These are phyloP conservation scores for Saccharomycopsis sp. DNA, from an alignment of 805 yeast species.

Conservation along the genomic window DNA sequence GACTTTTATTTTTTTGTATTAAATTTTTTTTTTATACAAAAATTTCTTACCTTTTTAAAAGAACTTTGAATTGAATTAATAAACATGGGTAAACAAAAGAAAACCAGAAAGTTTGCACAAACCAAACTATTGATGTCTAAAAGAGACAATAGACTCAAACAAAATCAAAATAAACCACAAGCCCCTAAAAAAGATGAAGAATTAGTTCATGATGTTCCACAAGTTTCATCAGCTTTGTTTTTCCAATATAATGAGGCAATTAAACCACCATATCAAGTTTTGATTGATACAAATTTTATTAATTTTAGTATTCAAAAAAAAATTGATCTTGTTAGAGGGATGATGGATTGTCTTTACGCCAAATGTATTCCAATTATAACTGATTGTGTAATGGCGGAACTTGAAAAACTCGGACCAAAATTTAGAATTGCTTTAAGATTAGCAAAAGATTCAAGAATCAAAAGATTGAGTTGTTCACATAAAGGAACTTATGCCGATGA, in stretches of 20 bases:
- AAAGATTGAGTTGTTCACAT: conserved; percentile 80
- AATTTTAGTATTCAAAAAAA: conserved; percentile 95
- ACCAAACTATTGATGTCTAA: conserved; percentile 73
- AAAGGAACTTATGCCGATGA: conserved; percentile 98
- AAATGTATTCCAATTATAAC: conserved; percentile 93
- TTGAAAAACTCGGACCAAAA: conserved; percentile 91
- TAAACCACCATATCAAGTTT: conserved; percentile 95
- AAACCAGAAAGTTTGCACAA: conserved; percentile 92
- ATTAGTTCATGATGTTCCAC: conserved; percentile 67
- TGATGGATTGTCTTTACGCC: conserved; percentile 93
- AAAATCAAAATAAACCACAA: conserved; percentile 31
- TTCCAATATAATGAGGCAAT: conserved; percentile 91
- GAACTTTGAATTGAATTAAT: too few relatives aligned
- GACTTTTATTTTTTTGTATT: too few relatives aligned
- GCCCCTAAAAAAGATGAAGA: conserved; percentile 59
- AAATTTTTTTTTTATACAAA: too few relatives aligned
- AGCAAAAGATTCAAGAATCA: conserved; percentile 89
- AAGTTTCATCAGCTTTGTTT: conserved; percentile 89
- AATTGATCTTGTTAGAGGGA: conserved; percentile 86
- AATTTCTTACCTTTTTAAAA: too few relatives aligned
- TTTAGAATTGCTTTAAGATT: conserved; percentile 85
- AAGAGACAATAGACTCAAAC: conserved; percentile 55
- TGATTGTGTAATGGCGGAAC: conserved; percentile 96
- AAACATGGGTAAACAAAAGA: conserved; percentile 89
- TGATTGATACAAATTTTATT: conserved; percentile 93